Evolutionary conservation across 2,329 filamentous ascomycete species (phyloP), one percentile per base, ranked within the genome.

Genomic region (Aspergillus sp.): DNA sequence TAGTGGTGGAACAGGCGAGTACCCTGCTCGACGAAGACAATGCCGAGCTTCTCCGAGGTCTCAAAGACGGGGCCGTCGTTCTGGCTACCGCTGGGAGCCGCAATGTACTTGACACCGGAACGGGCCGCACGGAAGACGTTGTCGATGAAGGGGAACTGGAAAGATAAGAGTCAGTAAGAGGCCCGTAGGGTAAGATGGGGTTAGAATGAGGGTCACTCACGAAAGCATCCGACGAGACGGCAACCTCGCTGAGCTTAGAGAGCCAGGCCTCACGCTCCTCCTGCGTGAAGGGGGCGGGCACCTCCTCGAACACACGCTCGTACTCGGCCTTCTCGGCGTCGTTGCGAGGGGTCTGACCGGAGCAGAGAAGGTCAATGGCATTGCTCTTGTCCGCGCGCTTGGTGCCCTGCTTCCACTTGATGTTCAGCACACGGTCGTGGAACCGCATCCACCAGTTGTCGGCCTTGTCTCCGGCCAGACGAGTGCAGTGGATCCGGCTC

Each of bases 371-470:
- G 71, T 97, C 94, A 68, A 97, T 97, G 60, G 92, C 93, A 72
- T 99, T 99, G 80, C 89, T 95, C 85, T 97, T 99, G 74, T 97
- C 93, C 44, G 94, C 84, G 53, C 94, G 86, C 86, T 97, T 97
- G 69, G 89, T 91, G 65, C 94, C 93, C 79, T 94, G 93, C 83
- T 96, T 97, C 90, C 91, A 99, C 79, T 93, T 89, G 72, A 99
- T 88, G 68, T 79, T 81, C 46, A 97, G 82, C 11, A 94, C 89
- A 49, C 90, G 88, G 63, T 90, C 87, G 79, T 97, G 89, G 85
- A 97, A 97, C 67, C 94, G 89, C 81, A 99, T 88, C 94, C 93
- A 99, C 93, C 93, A 97, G 81, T 96, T 97, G 76, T 99, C 94
- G 45, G 92, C 91, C 82, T 99, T 99, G 80, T 97, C 93, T 55